phyloP scores from a whole-genome alignment of 2,329 filamentous ascomycete genomes.

The Ophiostoma montium region DNA sequence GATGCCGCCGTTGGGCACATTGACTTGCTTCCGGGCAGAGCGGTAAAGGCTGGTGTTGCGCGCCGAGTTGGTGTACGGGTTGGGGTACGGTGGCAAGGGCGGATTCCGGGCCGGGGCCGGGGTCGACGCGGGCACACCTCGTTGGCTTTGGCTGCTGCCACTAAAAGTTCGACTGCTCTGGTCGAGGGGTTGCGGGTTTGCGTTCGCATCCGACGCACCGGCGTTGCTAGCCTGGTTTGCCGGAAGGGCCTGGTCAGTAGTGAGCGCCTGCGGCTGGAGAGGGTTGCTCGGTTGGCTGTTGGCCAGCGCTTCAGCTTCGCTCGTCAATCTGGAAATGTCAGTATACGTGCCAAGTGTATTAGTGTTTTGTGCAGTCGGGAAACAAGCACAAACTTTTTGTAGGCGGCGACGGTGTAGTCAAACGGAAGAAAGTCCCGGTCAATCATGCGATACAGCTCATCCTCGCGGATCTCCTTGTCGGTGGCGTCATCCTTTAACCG shows the following conservation, averaged over 20 bases:
- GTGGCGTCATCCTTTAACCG: conserved; percentile 88
- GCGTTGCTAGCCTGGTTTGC: conserved; percentile 21
- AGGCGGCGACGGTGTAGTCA: conserved; percentile 77
- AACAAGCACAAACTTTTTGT: conserved; percentile 46
- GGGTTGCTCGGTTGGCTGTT: not conserved
- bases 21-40: conserved; percentile 14
- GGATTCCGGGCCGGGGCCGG: conserved; percentile 17
- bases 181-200: not conserved
- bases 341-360: not conserved
- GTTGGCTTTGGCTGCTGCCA: conserved; percentile 12
- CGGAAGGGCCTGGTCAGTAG: conserved; percentile 34
- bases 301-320: conserved; percentile 15
- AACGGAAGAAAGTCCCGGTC: conserved; percentile 90
- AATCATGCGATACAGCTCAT: conserved; percentile 87
- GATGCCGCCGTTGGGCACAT: conserved; percentile 45
- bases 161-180: not conserved
- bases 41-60: conserved; percentile 9
- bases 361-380: no score
- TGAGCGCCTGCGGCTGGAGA: conserved; percentile 31
- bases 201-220: not conserved
- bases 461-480: conserved; percentile 84
- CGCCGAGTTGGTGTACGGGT: conserved; percentile 25
- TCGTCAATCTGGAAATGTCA: conserved; percentile 11
- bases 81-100: conserved; percentile 32
- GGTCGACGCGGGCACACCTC: conserved; percentile 15